A percentile compares a stretch with the other conserved stretches of the same genome.
These are phyloP conservation scores for Talaromyces nanjingensis DNA, from an alignment of 495 filamentous ascomycete genomes.

Conservation along the genomic window DNA sequence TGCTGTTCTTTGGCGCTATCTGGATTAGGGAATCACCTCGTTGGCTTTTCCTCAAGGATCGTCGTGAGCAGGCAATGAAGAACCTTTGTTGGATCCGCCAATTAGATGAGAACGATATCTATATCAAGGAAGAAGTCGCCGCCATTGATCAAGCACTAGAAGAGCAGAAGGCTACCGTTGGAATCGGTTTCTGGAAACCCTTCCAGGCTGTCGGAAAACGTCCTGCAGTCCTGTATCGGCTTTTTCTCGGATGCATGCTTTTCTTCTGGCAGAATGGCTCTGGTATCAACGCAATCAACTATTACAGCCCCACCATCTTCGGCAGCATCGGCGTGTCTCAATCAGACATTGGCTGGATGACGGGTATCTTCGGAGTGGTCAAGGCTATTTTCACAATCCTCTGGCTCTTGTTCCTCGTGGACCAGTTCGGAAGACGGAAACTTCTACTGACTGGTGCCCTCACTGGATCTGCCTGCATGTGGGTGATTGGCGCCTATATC, in stretches of 20 bases:
- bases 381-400: slow-evolving; percentile 53
- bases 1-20: slow-evolving; percentile 41
- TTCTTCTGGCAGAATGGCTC: slow-evolving; percentile 63
- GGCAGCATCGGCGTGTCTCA: slow-evolving; percentile 45
- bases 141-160: slow-evolving; percentile 56
- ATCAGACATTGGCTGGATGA: slow-evolving; percentile 42
- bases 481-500: slow-evolving; percentile 67
- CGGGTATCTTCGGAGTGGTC: slow-evolving; percentile 48
- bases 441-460: slow-evolving; percentile 67
- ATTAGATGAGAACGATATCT: slow-evolving; percentile 49
- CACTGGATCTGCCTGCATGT: slow-evolving; percentile 63
- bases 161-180: slow-evolving; percentile 45
- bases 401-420: slow-evolving; percentile 65
- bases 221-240: slow-evolving; percentile 40
- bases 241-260: slow-evolving; percentile 59
- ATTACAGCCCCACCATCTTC: slow-evolving; percentile 57
- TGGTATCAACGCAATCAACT: slow-evolving; percentile 65
- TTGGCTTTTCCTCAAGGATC: slow-evolving; percentile 46
- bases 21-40: slow-evolving; percentile 52
- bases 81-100: slow-evolving; percentile 61
- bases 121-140: slow-evolving; percentile 59
- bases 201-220: slow-evolving; percentile 50
- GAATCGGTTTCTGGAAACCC: slow-evolving; percentile 60
- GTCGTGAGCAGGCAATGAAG: slow-evolving; percentile 46
- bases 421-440: slow-evolving; percentile 61